Percentiles rank a stretch among this genome's conserved stretches.
These are phyloP conservation scores for Xylaria flabelliformis DNA, from an alignment of 495 filamentous ascomycete genomes.

Conservation along the genomic window DNA sequence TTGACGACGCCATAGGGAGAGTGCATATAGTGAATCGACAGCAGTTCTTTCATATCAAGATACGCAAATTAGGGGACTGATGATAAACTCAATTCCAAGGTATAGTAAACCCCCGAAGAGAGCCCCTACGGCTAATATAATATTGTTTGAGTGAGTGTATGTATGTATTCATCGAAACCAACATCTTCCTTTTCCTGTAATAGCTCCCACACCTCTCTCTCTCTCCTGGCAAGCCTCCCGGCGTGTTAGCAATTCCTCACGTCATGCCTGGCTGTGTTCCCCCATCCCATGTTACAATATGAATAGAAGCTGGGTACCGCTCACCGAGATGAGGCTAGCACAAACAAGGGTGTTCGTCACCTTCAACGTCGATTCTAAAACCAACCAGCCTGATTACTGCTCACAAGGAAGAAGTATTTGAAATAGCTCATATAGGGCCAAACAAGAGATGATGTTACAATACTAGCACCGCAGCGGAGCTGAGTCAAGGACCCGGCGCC, in stretches of 20 bases:
- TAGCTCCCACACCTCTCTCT: background rate
- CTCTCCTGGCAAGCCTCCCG: background rate
- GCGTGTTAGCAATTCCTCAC: background rate
- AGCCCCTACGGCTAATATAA: background rate
- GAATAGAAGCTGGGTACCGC: background rate
- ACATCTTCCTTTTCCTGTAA: background rate
- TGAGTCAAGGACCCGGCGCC: background rate
- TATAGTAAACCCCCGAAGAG: background rate
- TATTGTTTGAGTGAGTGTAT: constrained; percentile 8
- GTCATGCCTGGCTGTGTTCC: background rate
- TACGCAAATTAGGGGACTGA: background rate
- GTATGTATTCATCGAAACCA: background rate
- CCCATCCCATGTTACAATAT: background rate
- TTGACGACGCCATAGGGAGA: background rate
- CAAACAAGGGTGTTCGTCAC: background rate
- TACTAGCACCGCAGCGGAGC: background rate
- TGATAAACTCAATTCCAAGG: background rate
- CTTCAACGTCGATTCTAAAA: background rate
- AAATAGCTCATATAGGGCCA: background rate
- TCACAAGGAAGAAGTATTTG: background rate
- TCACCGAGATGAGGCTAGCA: background rate
- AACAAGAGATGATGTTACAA: background rate
- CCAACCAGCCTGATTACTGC: background rate
- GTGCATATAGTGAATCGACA: background rate
- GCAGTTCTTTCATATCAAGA: background rate